These are phyloP conservation scores for Saururus chinensis DNA, from an alignment of 164 flowering plant genomes.

Conservation along the genomic window DNA sequence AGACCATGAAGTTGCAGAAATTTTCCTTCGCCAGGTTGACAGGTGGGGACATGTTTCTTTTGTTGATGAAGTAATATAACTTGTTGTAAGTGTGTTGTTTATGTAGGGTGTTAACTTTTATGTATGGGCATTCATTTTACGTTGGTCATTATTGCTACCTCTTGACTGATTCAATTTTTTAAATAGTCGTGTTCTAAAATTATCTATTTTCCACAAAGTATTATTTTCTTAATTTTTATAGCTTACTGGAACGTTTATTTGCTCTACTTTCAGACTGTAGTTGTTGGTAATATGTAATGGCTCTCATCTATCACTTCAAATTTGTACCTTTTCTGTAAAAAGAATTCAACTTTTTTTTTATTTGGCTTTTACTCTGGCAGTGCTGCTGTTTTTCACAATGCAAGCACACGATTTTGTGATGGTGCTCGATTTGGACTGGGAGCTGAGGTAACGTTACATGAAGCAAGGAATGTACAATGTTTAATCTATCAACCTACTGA, in stretches of 20 bases:
- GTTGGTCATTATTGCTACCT: neutral
- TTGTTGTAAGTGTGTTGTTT: neutral
- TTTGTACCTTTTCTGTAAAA: neutral
- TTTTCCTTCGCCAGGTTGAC: constrained; percentile 77
- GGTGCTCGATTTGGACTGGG: constrained; percentile 98
- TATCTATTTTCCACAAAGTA: too few species aligned
- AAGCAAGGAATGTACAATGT: neutral
- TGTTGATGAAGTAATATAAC: neutral
- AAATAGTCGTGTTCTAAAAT: neutral
- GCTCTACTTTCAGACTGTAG: neutral
- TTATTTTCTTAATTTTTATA: too few species aligned
- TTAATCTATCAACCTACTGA: too few species aligned
- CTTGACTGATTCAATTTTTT: neutral
- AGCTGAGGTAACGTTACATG: constrained; percentile 60
- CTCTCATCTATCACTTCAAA: neutral
- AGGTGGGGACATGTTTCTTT: constrained; percentile 30
- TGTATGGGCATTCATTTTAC: too few species aligned
- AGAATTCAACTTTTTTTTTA: neutral
- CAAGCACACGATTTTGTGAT: constrained; percentile 95
- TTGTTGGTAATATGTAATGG: neutral
- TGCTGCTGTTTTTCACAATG: constrained; percentile 97
- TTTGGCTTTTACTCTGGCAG: constrained; percentile 32
- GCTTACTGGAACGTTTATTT: neutral
- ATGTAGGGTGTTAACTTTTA: too few species aligned
- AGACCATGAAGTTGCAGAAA: constrained; percentile 62